phyloP scores from a whole-genome alignment of 2,329 filamentous ascomycete genomes.

The Claviceps monticola region DNA sequence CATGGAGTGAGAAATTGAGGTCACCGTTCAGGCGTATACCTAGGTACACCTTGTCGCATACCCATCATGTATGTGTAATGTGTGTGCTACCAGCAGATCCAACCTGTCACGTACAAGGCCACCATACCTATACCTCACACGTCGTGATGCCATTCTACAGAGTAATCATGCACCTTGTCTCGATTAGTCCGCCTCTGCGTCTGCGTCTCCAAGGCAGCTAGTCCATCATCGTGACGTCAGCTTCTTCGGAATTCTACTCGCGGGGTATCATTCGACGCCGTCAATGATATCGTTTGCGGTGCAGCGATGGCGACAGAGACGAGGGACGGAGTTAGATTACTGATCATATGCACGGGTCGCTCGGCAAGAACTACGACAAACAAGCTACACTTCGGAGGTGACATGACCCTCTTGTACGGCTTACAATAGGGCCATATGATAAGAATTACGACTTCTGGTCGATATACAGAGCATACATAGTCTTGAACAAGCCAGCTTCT shows the following conservation, averaged over 20 bases:
- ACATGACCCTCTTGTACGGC: not conserved
- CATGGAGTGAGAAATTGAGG: not conserved
- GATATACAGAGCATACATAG: not conserved
- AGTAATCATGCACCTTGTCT: not conserved
- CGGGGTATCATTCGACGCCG: too few species aligned
- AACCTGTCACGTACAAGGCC: not conserved
- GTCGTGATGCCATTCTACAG: not conserved
- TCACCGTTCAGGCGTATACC: too few species aligned
- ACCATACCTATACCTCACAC: not conserved
- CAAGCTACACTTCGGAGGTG: too few species aligned
- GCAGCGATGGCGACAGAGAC: too few species aligned
- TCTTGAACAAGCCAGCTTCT: constrained; percentile 6
- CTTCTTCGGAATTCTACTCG: too few species aligned
- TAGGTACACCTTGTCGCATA: too few species aligned
- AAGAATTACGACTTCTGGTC: not conserved
- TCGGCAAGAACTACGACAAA: too few species aligned
- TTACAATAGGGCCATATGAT: not conserved
- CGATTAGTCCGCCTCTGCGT: not conserved
- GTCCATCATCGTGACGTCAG: not conserved
- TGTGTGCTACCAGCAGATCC: too few species aligned
- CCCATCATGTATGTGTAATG: too few species aligned
- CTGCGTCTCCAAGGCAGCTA: not conserved
- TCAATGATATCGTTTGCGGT: too few species aligned
- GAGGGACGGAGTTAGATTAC: too few species aligned
- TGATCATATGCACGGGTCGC: too few species aligned